Evolutionary conservation across 2,329 filamentous ascomycete species (phyloP).

Genomic region (Pyricularia pennisetigena): DNA sequence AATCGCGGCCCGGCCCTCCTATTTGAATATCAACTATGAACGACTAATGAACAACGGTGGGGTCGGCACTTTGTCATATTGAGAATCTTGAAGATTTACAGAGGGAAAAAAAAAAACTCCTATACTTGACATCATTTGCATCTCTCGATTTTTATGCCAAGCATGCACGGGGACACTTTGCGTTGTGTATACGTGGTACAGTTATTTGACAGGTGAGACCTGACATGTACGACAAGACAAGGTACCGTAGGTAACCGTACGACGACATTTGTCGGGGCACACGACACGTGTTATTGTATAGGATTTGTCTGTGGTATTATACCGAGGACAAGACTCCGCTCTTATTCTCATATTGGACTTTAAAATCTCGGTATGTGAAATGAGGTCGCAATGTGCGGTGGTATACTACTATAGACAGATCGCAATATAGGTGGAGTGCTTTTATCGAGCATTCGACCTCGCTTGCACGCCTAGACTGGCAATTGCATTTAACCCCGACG

Average conservation of each 20-base stretch:
- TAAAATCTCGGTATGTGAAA: neutral
- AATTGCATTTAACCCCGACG: neutral
- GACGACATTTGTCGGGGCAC: neutral
- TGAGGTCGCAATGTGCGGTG: neutral
- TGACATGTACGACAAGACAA: neutral
- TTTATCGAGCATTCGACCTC: neutral
- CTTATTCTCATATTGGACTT: neutral
- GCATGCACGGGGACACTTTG: neutral
- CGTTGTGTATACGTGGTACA: neutral
- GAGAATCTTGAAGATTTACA: neutral
- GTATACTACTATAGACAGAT: neutral
- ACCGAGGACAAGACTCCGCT: neutral
- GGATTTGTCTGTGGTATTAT: neutral
- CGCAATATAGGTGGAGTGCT: neutral
- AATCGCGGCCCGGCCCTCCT: neutral
- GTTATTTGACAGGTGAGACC: neutral
- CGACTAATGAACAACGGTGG: neutral
- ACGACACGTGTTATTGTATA: neutral
- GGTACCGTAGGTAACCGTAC: neutral
- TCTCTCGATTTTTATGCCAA: neutral
- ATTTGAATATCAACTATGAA: neutral
- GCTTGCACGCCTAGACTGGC: neutral
- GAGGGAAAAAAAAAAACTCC: too few relatives aligned
- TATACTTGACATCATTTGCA: neutral
- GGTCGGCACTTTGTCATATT: neutral